A percentile compares a stretch with the other conserved stretches of the same genome.
phyloP scores from a whole-genome alignment of 2,329 filamentous ascomycete species.

The Colletotrichum graminicola region DNA sequence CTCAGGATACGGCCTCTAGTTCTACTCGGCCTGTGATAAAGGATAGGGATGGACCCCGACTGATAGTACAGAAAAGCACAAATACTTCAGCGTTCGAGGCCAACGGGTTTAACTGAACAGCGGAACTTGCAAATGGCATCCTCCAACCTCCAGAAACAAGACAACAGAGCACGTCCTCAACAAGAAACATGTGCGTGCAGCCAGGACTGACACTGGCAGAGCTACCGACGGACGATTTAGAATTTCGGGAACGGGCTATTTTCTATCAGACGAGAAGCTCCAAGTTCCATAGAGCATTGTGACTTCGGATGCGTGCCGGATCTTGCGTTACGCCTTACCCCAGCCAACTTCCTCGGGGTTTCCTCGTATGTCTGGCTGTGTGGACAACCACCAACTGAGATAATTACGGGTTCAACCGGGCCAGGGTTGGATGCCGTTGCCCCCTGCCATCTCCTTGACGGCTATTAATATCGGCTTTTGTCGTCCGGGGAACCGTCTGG shows the following conservation, averaged over 20 bases:
- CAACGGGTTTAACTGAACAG: too few species aligned
- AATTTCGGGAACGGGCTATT: constrained; percentile 34
- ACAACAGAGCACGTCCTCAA: constrained; percentile 16
- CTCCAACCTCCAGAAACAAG: background rate
- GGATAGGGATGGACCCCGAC: background rate
- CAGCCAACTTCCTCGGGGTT: constrained; percentile 1
- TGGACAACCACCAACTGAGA: constrained; percentile 1
- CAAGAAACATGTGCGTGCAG: constrained; percentile 9
- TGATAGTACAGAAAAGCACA: background rate
- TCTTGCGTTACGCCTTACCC: constrained; percentile 22
- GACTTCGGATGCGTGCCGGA: constrained; percentile 37
- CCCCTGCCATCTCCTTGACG: background rate
- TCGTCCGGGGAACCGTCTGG: constrained; percentile 35
- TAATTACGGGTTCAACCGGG: constrained; percentile 14
- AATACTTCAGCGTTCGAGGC: background rate
- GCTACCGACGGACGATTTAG: constrained; percentile 19
- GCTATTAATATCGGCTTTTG: constrained; percentile 28
- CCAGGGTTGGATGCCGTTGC: constrained; percentile 3
- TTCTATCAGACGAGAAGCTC: constrained; percentile 18
- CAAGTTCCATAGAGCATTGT: background rate
- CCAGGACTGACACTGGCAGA: background rate
- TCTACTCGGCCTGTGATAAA: background rate
- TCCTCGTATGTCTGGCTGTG: constrained; percentile 5
- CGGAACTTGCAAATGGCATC: background rate
- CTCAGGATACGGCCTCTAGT: background rate